phyloP scores from a whole-genome alignment of 2,329 filamentous ascomycete genomes.

The Fusarium heterosporum region DNA sequence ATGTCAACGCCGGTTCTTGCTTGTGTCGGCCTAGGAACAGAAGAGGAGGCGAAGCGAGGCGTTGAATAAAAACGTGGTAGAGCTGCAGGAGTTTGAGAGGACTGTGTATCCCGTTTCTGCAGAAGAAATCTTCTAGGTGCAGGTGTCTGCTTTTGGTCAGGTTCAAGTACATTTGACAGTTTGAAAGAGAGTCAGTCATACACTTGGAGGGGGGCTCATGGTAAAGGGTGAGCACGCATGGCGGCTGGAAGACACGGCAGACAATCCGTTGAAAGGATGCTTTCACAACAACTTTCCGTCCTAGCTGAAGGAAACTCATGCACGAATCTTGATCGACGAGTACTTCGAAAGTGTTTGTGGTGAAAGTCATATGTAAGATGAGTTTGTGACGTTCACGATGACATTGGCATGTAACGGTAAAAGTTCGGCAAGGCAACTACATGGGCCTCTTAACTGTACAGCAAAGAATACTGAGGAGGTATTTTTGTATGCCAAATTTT shows the following conservation, averaged over 20 bases:
- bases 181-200: neutral
- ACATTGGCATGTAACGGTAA: constrained; percentile 19
- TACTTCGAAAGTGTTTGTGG: neutral
- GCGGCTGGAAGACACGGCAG: constrained; percentile 3
- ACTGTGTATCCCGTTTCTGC: constrained; percentile 50
- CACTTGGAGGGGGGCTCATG: constrained; percentile 48
- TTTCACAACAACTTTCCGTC: constrained; percentile 2
- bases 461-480: neutral
- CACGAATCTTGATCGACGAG: neutral
- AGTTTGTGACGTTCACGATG: constrained; percentile 25
- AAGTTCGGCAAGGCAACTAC: constrained; percentile 24
- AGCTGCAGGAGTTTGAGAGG: constrained; percentile 50
- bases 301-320: neutral
- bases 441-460: neutral
- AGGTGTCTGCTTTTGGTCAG: constrained; percentile 51
- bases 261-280: constrained; percentile 6
- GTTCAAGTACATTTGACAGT: neutral
- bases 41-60: constrained; percentile 54
- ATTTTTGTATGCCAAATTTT: neutral
- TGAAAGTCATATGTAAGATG: neutral
- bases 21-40: constrained; percentile 48
- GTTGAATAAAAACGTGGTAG: constrained; percentile 53
- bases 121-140: constrained; percentile 55
- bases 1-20: constrained; percentile 43
- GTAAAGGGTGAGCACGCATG: constrained; percentile 35